Evolutionary conservation across 1,284 basidiomycete species (phyloP).

Genomic region (Kalmanozyma brasiliensis): DNA sequence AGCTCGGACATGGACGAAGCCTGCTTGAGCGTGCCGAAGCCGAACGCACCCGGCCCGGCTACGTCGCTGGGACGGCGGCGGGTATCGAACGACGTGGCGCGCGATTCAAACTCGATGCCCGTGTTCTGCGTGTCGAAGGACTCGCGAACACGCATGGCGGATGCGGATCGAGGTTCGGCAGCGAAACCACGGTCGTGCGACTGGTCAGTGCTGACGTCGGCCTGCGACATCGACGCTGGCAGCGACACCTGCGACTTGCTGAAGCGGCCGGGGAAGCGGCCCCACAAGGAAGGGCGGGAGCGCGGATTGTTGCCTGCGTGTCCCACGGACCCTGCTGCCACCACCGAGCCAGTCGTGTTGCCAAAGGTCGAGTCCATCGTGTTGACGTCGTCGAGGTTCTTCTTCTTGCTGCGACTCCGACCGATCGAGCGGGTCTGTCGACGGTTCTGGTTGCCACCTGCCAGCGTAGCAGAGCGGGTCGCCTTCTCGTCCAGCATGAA

Average conservation of each 20-base stretch:
- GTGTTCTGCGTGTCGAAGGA: conserved; percentile 51
- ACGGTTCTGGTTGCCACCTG: conserved; percentile 40
- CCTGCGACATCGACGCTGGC: conserved; percentile 21
- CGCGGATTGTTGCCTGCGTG: conserved; percentile 18
- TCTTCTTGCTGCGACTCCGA: conserved; percentile 28
- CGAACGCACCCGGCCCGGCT: conserved; percentile 10
- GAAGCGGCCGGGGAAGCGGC: conserved; percentile 39
- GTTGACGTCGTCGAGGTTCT: conserved; percentile 10
- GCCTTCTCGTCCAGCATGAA: conserved; percentile 31
- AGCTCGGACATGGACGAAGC: conserved; percentile 39
- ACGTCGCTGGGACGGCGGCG: conserved; percentile 28
- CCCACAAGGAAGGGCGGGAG: conserved; percentile 31
- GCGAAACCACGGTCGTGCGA: conserved; percentile 12
- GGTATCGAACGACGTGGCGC: conserved; percentile 40
- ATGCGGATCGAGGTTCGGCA: conserved; percentile 34
- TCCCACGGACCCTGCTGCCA: conserved; percentile 4
- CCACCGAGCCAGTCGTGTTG: conserved; percentile 6
- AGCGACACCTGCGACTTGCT: conserved; percentile 46
- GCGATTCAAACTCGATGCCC: conserved; percentile 41
- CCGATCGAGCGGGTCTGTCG: conserved; percentile 35
- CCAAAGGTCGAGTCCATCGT: conserved; percentile 25
- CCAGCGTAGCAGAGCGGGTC: conserved; percentile 38
- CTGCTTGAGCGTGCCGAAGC: conserved; percentile 20
- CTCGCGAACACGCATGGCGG: conserved; percentile 39
- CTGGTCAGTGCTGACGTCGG: conserved; percentile 28